Evolutionary conservation across 192 early-diverging fungal genomes (phyloP), one percentile per base, ranked within the genome.

Genomic region (Podila clonocystis): DNA sequence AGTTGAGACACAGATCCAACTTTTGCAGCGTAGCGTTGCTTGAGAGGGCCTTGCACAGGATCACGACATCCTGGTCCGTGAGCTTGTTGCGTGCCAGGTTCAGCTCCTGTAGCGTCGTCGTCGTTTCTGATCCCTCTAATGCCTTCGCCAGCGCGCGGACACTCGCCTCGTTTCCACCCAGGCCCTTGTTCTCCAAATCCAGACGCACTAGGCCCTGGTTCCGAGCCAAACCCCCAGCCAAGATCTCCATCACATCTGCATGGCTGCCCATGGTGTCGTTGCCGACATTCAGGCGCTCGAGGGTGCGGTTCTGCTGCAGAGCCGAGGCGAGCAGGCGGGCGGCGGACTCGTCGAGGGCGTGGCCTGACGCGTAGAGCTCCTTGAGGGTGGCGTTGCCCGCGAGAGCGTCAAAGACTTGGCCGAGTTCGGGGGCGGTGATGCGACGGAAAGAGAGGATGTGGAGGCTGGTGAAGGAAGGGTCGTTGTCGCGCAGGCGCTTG

Each of bases 371-470:
- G 52, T 88, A 87, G 28, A 89, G 50, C 58, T 89, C 84, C 50
- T 83, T 72, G 8, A 89, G 72, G 3, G 80, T 84, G 1, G 82
- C 67, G 55, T 89, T 89, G 15, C 29, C 19, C 1, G 68, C 67
- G 4, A 89, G 38, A 1, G 88, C 85, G 0, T 66, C 63, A 70
- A 89, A 89, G 63, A 89, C 45, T 12, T 65, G 66, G 11, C 70
- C 78, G 30, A 89, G 71, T 63, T 89, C 82, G 13, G 70, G 49
- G 19, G 76, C 66, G 1, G 84, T 71, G 49, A 89, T 62, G 5
- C 72, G 74, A 28, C 88, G 84, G 62, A 87, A 87, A 65, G 83
- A 87, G 66, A 89, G 83, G 65, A 89, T 89, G 30, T 89, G 88
- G 24, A 89, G 79, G 34, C 73, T 74, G 2, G 73, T 80, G 41